phyloP scores from a whole-genome alignment of 345 rosid genomes.

The Erucastrum elatum region DNA sequence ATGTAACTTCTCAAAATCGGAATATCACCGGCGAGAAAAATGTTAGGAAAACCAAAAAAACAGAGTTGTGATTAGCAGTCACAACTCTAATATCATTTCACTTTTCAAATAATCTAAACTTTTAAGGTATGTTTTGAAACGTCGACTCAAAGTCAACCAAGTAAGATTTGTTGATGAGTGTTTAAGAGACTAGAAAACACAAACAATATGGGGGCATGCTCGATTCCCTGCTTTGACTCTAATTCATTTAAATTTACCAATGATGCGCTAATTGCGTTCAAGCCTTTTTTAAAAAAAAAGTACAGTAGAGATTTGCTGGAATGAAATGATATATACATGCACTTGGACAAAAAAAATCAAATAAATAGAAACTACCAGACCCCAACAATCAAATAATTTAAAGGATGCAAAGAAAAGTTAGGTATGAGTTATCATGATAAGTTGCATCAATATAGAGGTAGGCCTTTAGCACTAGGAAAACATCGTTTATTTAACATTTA shows the following conservation, averaged over 20 bases:
- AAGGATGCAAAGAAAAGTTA: constrained; percentile 16
- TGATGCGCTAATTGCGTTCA: neutral
- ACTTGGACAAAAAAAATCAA: neutral
- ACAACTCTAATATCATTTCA: too few species aligned
- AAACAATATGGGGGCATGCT: neutral
- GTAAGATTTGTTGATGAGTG: too few species aligned
- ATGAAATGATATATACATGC: constrained; percentile 3
- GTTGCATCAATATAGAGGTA: constrained; percentile 38
- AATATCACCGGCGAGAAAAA: too few species aligned
- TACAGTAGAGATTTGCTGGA: constrained; percentile 7
- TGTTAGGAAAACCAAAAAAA: too few species aligned
- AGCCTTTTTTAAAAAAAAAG: neutral
- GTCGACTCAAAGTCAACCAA: too few species aligned
- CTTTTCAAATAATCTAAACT: too few species aligned
- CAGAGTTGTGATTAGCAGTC: too few species aligned
- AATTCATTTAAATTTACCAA: neutral
- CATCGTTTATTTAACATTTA: neutral
- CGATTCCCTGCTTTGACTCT: neutral
- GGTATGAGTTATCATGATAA: constrained; percentile 33
- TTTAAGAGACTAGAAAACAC: too few species aligned
- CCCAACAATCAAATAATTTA: neutral
- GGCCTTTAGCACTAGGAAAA: constrained; percentile 26
- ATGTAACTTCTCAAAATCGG: too few species aligned
- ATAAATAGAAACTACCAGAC: neutral
- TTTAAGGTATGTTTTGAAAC: too few species aligned